Evolutionary conservation across 1,139 yeast genomes (phyloP).

Genomic region (Hyphopichia buzzinii): DNA sequence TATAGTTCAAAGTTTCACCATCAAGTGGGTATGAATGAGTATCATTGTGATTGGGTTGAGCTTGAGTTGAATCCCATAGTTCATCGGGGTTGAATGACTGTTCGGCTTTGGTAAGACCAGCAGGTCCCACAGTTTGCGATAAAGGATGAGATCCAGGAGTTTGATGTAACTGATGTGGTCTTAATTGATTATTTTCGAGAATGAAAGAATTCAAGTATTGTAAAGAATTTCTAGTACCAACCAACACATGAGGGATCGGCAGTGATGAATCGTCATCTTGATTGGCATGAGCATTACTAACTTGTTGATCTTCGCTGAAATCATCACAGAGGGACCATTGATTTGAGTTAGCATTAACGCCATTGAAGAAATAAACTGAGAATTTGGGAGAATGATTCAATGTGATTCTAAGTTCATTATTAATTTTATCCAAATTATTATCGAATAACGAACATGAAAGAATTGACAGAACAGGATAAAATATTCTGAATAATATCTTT

Average conservation of each 20-base stretch:
- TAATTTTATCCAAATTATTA: constrained; percentile 41
- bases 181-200: constrained; percentile 35
- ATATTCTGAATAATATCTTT: constrained; percentile 66
- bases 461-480: constrained; percentile 55
- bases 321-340: constrained; percentile 85
- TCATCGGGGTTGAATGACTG: constrained; percentile 1
- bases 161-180: constrained; percentile 11
- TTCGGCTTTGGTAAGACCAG: neutral
- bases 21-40: constrained; percentile 1
- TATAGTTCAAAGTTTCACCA: constrained; percentile 2
- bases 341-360: constrained; percentile 50
- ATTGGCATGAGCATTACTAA: constrained; percentile 61
- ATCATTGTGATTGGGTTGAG: constrained; percentile 1
- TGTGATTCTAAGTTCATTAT: constrained; percentile 51
- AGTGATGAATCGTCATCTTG: constrained; percentile 71
- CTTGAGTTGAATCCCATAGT: constrained; percentile 1
- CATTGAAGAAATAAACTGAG: constrained; percentile 66
- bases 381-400: constrained; percentile 66
- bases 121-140: neutral
- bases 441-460: constrained; percentile 47
- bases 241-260: constrained; percentile 52
- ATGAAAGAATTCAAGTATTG: constrained; percentile 54
- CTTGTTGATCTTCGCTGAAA: constrained; percentile 80
- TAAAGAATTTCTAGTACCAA: constrained; percentile 52
- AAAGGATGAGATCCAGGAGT: neutral